Percentiles rank a stretch among this genome's conserved stretches.
Evolutionary conservation across 768 basidiomycete species (phyloP).

Genomic region (Agaricus sinodeliciosus): DNA sequence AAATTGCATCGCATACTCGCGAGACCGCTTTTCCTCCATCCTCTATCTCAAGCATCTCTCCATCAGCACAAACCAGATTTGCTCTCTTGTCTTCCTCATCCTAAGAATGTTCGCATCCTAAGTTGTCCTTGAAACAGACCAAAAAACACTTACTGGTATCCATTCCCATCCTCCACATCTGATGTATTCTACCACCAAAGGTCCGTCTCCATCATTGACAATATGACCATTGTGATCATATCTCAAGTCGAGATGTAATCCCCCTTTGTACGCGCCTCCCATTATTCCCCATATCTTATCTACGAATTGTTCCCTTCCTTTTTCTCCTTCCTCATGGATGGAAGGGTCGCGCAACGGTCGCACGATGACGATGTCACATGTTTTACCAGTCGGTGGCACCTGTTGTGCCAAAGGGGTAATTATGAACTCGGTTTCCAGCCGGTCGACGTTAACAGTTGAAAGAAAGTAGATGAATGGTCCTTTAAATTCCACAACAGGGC

Average conservation of each 20-base stretch:
- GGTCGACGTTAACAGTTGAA: slow-evolving; percentile 74
- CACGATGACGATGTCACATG: slow-evolving; percentile 71
- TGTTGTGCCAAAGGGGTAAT: slow-evolving; percentile 59
- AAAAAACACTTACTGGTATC: slow-evolving; percentile 53
- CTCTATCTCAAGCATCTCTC: slow-evolving; percentile 59
- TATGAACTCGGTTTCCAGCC: slow-evolving; percentile 77
- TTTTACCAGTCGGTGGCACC: slow-evolving; percentile 34
- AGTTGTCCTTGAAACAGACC: neutral
- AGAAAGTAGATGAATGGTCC: slow-evolving; percentile 89
- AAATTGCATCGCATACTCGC: neutral
- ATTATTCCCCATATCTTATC: slow-evolving; percentile 49
- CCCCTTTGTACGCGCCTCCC: slow-evolving; percentile 69
- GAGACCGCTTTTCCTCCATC: slow-evolving; percentile 46
- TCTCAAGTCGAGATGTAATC: slow-evolving; percentile 57
- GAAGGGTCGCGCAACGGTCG: slow-evolving; percentile 62
- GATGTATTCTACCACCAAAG: slow-evolving; percentile 66
- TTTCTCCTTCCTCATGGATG: slow-evolving; percentile 31
- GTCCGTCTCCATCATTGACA: slow-evolving; percentile 36
- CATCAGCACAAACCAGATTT: slow-evolving; percentile 77
- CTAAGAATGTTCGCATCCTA: slow-evolving; percentile 28
- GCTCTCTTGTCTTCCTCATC: slow-evolving; percentile 52
- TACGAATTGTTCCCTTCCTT: slow-evolving; percentile 43
- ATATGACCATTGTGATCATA: slow-evolving; percentile 44
- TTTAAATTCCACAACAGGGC: slow-evolving; percentile 37
- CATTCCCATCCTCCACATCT: slow-evolving; percentile 82